A percentile compares a stretch with the other conserved stretches of the same genome.
Evolutionary conservation across 1,284 basidiomycete species (phyloP).

Genomic region (Irpex lacteus): DNA sequence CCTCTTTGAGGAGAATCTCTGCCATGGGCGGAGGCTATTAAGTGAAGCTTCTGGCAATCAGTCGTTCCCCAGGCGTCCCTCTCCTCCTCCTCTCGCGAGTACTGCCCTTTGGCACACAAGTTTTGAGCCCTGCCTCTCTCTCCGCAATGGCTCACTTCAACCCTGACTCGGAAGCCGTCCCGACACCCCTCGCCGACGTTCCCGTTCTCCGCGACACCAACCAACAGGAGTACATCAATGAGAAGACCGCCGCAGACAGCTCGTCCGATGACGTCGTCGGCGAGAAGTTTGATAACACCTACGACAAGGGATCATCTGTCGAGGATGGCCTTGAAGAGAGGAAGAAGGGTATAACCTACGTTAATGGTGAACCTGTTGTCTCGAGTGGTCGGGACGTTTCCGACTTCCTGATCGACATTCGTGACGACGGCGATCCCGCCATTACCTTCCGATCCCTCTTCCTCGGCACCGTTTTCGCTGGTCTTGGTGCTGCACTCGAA

Average conservation of each 20-base stretch:
- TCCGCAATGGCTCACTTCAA: conserved; percentile 6
- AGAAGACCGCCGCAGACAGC: conserved; percentile 8
- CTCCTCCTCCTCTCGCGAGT: not conserved
- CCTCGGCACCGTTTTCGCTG: conserved; percentile 55
- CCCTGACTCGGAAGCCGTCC: conserved; percentile 1
- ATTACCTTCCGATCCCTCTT: conserved; percentile 58
- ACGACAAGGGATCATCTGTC: conserved; percentile 18
- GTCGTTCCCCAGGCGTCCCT: not conserved
- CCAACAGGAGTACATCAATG: not conserved
- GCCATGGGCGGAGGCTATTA: not conserved
- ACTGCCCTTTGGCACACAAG: not conserved
- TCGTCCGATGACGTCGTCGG: conserved; percentile 22
- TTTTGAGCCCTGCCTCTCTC: conserved; percentile 1
- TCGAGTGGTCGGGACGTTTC: conserved; percentile 57
- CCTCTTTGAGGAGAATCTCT: not conserved
- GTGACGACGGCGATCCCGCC: conserved; percentile 60
- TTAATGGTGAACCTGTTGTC: conserved; percentile 55
- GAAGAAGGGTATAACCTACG: conserved; percentile 32
- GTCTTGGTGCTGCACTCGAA: conserved; percentile 48
- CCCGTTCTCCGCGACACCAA: conserved; percentile 7
- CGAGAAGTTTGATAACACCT: conserved; percentile 28
- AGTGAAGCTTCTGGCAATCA: not conserved
- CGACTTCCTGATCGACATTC: conserved; percentile 52
- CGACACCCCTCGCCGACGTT: conserved; percentile 8
- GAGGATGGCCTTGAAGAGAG: conserved; percentile 21